A percentile compares a stretch with the other conserved stretches of the same genome.
Evolutionary conservation across 2,329 filamentous ascomycete species (phyloP).

Genomic region (Pyrenophora tritici-repentis): DNA sequence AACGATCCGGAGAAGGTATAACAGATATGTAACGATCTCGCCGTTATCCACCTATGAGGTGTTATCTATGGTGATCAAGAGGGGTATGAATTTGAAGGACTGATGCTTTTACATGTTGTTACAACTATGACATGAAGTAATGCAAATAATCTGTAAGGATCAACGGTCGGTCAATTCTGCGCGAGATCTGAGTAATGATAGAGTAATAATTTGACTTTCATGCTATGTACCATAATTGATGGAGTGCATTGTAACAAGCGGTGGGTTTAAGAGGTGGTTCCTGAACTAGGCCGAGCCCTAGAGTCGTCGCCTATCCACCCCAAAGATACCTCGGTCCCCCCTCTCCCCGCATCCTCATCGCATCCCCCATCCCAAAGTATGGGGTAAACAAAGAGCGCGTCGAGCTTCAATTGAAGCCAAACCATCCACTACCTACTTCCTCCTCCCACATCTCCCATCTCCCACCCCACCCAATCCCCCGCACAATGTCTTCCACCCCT

Average conservation of each 20-base stretch:
- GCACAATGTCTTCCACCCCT: neutral
- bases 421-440: slow-evolving; percentile 10
- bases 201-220: too few species aligned
- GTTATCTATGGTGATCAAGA: neutral
- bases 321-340: slow-evolving; percentile 11
- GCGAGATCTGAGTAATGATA: too few species aligned
- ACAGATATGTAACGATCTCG: slow-evolving; percentile 8
- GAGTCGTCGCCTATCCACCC: too few species aligned
- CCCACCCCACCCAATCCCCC: too few species aligned
- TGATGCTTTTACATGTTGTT: neutral
- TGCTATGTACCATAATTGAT: too few species aligned
- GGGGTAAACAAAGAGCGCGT: neutral
- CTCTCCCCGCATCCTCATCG: slow-evolving; percentile 10
- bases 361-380: neutral
- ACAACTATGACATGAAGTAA: neutral
- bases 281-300: too few species aligned
- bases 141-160: too few species aligned
- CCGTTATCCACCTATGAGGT: neutral
- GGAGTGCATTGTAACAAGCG: too few species aligned
- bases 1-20: slow-evolving; percentile 68
- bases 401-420: neutral
- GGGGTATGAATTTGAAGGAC: neutral
- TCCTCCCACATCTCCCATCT: slow-evolving; percentile 24
- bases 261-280: too few species aligned
- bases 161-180: too few species aligned